A percentile compares a stretch with the other conserved stretches of the same genome.
Conservation (phyloP, 2,329 filamentous ascomycete species). For the Didymella keratinophila region DNA sequence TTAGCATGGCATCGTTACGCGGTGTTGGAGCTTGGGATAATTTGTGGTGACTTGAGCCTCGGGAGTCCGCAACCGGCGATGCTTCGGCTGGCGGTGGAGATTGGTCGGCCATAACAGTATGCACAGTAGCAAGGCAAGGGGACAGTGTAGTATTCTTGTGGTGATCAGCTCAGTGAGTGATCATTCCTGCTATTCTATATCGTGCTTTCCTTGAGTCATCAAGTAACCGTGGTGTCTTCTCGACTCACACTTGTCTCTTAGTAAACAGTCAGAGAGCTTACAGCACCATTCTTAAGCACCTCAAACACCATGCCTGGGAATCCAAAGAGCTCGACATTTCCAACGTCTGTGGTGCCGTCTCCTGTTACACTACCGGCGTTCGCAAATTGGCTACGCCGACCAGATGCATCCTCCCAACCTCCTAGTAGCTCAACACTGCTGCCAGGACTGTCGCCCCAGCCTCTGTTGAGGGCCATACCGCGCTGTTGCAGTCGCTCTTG, state of each 20-base stretch:
- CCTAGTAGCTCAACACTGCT: slow-evolving; percentile 76
- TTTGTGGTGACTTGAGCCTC: slow-evolving; percentile 24
- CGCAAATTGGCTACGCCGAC: slow-evolving; percentile 45
- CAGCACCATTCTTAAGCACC: slow-evolving; percentile 88
- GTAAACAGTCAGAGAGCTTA: slow-evolving; percentile 90
- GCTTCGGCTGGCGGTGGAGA: slow-evolving; percentile 23
- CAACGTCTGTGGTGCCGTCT: slow-evolving; percentile 61
- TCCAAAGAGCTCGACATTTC: slow-evolving; percentile 86
- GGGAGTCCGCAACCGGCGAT: slow-evolving; percentile 24
- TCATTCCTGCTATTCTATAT: not conserved
- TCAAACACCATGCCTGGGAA: slow-evolving; percentile 96
- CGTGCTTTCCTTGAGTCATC: not conserved
- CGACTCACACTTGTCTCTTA: slow-evolving; percentile 53
- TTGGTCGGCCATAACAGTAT: slow-evolving; percentile 10
- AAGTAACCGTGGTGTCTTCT: not conserved
- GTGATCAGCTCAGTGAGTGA: not conserved
- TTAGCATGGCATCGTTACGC: slow-evolving; percentile 50
- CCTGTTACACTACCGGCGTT: slow-evolving; percentile 50
- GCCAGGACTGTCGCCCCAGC: slow-evolving; percentile 89
- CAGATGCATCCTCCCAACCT: slow-evolving; percentile 73
- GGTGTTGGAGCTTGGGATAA: slow-evolving; percentile 17
- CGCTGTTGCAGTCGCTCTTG: slow-evolving; percentile 63
- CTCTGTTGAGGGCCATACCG: slow-evolving; percentile 86
- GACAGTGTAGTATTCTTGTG: not conserved
- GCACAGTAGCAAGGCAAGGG: too few relatives aligned